Evolutionary conservation across 768 basidiomycete genomes (phyloP), one percentile per base, ranked within the genome.

Genomic region (Mycena maculata): DNA sequence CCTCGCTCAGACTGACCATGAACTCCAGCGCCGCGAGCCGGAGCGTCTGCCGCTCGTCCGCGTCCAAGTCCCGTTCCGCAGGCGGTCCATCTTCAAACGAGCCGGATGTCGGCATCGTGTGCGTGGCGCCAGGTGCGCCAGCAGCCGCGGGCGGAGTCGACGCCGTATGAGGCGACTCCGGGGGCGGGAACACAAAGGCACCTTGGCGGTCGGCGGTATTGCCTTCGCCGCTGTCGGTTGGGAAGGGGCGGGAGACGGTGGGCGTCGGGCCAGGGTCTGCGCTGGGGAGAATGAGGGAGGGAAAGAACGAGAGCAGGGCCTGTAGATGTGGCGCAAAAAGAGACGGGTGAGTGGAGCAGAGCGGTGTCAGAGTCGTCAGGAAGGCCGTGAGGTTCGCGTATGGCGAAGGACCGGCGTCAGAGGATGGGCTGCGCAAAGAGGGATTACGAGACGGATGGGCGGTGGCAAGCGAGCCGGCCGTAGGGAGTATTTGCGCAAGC

Each of bases 1-100:
- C 87, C 77, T 96, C 94, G 30, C 86, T 88, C n/a, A 97, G 77
- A 15, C 87, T 88, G 59, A 96, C 83, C 87, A 96, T 90, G 57
- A 96, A 88, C 77, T 96, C 95, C 12, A 95, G 79, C 11, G 93
- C 92, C 0, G 89, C 87, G 57, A 89, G 86, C 12, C 93, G 83
- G 31, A 93, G 83, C 22, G 90, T 89, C 42, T 89, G 86, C 59
- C 87, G 85, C 63, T 92, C 90, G 53, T 95, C 92, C 20, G 86
- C 84, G 27, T 85, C 86, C 20, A 84, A 82, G 44, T 85, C 83
- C 3, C 80, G 74, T 4, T 78, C 78, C 2, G 74, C 74, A 4
- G 76, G 77, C 30, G 73, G 75, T 16, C 25, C 74, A 7, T 74
- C 75, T 25, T 77, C 81, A 3, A 75, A 71, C 10, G 73, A 73